Evolutionary conservation across 1,139 yeast species (phyloP), one percentile per base, ranked within the genome.

Genomic region (Geotrichum europaeum): DNA sequence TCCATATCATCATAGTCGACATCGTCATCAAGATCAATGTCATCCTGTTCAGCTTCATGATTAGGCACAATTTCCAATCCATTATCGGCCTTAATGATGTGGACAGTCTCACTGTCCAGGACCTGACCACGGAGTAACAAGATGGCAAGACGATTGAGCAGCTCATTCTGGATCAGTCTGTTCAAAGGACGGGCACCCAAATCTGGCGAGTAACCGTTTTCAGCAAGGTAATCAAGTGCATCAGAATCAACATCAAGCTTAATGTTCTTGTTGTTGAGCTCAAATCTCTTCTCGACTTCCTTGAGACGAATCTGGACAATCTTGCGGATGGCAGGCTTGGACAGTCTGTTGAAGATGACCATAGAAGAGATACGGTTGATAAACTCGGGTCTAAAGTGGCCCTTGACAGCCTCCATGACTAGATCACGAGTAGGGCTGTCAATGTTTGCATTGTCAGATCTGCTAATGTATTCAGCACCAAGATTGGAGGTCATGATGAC

Each of bases 131-230:
- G 87, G 67, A 94, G 81, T 62, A 94, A 82, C 75, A 87, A 81
- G n/a, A 94, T 82, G 0, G 99, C 99, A 76, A 94, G 79, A 69
- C 81, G 85, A 76, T 94, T 62, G 7, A 94, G 84, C 36, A 94
- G 81, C 73, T 91, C 96, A 66, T 81, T 84, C 75, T 94, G 98
- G 65, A 94, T 91, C 68, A 94, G 82, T 70, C 99, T 84, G 81
- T 94, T 95, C 76, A 94, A 82, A 64, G 99, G 99, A 74, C 99
- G 84, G 2, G 99, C 99, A 76, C 99, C 99, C 73, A 94, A 80
- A 73, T 91, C 96, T 59, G 88, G 82, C 32, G 96, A 90, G 77
- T 92, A 94, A 55, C 99, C 99, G 69, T 91, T 79, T 68, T 81
- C 72, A 32, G 70, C 74, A 52, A 94, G 79, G 79, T 87, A 94